Conservation (phyloP, 768 basidiomycete species). For the Cystobasidium onofrii region DNA sequence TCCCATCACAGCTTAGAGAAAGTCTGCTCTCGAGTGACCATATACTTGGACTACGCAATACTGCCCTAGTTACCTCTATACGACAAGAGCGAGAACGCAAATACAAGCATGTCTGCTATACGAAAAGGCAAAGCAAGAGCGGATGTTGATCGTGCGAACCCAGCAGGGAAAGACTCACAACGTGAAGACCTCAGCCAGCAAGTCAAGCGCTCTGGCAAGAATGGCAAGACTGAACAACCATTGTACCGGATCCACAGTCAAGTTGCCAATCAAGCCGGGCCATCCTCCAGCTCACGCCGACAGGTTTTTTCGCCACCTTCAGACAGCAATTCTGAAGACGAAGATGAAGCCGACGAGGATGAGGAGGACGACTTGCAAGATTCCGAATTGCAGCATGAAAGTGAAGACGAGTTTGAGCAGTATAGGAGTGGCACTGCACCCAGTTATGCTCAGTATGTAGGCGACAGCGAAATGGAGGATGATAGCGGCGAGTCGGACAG, state of each 20-base stretch:
- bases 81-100: too few species aligned
- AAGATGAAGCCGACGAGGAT: not conserved
- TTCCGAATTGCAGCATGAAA: not conserved
- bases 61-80: too few species aligned
- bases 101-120: too few species aligned
- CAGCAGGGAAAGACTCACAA: not conserved
- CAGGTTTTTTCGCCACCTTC: not conserved
- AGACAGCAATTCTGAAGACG: not conserved
- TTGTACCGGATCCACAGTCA: not conserved
- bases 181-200: not conserved
- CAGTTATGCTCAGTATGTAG: not conserved
- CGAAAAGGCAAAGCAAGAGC: not conserved
- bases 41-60: too few species aligned
- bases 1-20: too few species aligned
- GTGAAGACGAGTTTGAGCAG: not conserved
- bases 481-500: not conserved
- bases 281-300: not conserved
- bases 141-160: not conserved
- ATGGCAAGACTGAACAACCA: not conserved
- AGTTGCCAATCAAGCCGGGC: not conserved
- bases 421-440: not conserved
- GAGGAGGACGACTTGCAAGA: not conserved
- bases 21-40: too few species aligned
- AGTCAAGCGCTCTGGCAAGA: not conserved
- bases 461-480: not conserved